phyloP scores from a whole-genome alignment of 192 early-diverging fungal genomes.

The Backusella tarrabulga region DNA sequence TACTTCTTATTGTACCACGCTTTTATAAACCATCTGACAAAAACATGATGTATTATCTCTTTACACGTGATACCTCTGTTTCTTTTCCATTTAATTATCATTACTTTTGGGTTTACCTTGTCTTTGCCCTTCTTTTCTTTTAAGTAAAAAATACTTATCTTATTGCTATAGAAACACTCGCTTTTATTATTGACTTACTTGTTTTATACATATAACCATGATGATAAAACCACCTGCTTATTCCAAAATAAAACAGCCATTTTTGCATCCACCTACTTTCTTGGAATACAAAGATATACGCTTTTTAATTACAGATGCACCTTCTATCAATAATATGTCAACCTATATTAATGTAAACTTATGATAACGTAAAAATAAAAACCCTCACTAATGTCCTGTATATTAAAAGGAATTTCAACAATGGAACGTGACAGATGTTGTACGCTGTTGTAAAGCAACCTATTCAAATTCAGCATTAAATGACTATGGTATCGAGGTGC shows the following conservation, averaged over 20 bases:
- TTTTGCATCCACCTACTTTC: conserved; percentile 58
- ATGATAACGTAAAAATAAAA: too few species aligned
- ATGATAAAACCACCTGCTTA: conserved; percentile 13
- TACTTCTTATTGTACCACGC: not conserved
- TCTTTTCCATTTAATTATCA: not conserved
- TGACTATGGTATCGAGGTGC: conserved; percentile 60
- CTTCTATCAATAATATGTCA: conserved; percentile 64
- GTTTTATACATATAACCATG: not conserved
- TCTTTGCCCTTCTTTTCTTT: too few species aligned
- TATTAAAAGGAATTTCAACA: conserved; percentile 59
- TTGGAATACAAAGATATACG: conserved; percentile 69
- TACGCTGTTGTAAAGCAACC: conserved; percentile 81
- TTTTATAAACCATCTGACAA: not conserved
- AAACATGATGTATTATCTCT: not conserved
- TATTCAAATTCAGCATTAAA: conserved; percentile 56
- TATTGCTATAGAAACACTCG: not conserved
- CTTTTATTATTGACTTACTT: not conserved
- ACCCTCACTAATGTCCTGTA: too few species aligned
- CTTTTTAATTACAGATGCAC: conserved; percentile 79
- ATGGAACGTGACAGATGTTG: conserved; percentile 69
- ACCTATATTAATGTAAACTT: conserved; percentile 58
- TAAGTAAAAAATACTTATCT: too few species aligned
- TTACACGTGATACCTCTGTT: not conserved
- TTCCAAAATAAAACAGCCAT: conserved; percentile 13
- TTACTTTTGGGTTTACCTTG: not conserved